Conservation (phyloP, 192 early-diverging fungal genomes). For the Coemansia sp. region DNA sequence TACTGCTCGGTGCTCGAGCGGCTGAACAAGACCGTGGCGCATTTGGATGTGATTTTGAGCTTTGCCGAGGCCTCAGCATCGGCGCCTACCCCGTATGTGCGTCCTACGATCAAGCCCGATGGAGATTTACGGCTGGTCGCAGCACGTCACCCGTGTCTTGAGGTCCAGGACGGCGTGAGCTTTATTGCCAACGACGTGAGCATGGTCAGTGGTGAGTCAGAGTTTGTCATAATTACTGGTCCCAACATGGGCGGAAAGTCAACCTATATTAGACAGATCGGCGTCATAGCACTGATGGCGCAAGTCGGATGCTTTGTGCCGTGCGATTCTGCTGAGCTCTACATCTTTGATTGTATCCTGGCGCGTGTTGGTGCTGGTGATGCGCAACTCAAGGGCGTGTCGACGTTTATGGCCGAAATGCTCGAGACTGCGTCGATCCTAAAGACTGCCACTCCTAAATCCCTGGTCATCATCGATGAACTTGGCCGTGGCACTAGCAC, state of each 20-base stretch:
- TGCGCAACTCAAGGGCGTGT: conserved; percentile 87
- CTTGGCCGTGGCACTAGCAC: conserved; percentile 97
- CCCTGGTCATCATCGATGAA: conserved; percentile 94
- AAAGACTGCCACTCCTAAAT: conserved; percentile 77
- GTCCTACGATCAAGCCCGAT: conserved; percentile 63
- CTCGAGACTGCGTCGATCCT: conserved; percentile 89
- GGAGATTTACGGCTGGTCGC: conserved; percentile 68
- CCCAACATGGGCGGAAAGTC: conserved; percentile 99
- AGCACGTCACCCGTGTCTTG: conserved; percentile 90
- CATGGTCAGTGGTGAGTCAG: conserved; percentile 65
- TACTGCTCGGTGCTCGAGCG: conserved; percentile 82
- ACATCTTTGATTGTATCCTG: conserved; percentile 84
- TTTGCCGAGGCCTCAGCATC: conserved; percentile 83
- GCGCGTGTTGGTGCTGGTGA: conserved; percentile 95
- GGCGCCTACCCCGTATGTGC: conserved; percentile 82
- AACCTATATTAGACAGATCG: conserved; percentile 95
- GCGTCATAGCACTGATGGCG: conserved; percentile 90
- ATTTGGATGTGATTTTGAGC: conserved; percentile 85
- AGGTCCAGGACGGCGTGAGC: conserved; percentile 85
- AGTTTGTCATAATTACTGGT: conserved; percentile 91
- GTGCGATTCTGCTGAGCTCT: conserved; percentile 69
- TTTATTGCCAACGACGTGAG: conserved; percentile 95
- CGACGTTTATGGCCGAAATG: conserved; percentile 97
- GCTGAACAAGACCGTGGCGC: conserved; percentile 73
- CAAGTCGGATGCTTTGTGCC: conserved; percentile 95